These are phyloP conservation scores for Colletotrichum sidae DNA, from an alignment of 2,329 filamentous ascomycete species.

Conservation along the genomic window DNA sequence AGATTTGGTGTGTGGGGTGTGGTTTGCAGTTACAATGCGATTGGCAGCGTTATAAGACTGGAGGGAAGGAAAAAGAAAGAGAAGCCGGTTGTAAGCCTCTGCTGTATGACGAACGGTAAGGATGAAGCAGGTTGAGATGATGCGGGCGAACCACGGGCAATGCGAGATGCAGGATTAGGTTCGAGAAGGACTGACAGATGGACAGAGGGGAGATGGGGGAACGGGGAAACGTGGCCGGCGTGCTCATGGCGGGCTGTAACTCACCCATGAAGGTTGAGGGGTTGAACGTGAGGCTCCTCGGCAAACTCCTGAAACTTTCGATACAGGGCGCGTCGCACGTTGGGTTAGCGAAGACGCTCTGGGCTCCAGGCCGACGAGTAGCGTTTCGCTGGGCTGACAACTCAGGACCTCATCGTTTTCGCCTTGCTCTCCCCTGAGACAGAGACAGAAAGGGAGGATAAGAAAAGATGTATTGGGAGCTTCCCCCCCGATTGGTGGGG, in stretches of 20 bases:
- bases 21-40: neutral
- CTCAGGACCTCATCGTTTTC: neutral
- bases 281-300: constrained; percentile 17
- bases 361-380: constrained; percentile 17
- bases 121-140: constrained; percentile 25
- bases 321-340: constrained; percentile 46
- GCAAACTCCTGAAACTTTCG: constrained; percentile 38
- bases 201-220: constrained; percentile 2
- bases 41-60: neutral
- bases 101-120: constrained; percentile 1
- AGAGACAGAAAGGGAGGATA: neutral
- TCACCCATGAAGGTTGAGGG: neutral
- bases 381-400: constrained; percentile 25
- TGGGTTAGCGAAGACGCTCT: constrained; percentile 31
- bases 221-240: constrained; percentile 14
- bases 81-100: neutral
- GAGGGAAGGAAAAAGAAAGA: constrained; percentile 2
- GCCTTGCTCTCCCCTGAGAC: constrained; percentile 5
- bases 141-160: constrained; percentile 6
- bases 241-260: constrained; percentile 19
- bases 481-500: constrained; percentile 18
- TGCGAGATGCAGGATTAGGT: constrained; percentile 23
- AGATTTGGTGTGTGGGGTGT: neutral
- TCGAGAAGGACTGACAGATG: neutral
- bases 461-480: neutral